Conservation (phyloP, 1,284 basidiomycete genomes). For the Heterobasidion annosum region DNA sequence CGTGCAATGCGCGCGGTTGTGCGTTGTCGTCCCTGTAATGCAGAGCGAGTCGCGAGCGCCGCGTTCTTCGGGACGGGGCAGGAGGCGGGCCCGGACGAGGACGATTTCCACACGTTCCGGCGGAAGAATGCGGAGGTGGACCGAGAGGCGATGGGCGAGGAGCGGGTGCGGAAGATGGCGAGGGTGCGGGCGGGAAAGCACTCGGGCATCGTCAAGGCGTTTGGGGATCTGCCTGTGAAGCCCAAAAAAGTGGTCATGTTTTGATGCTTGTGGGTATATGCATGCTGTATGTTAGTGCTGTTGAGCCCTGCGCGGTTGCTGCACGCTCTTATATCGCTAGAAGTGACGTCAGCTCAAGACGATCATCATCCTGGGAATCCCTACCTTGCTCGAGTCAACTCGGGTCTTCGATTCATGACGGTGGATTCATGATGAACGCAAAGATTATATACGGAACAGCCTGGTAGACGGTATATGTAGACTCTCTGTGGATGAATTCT, state of each 20-base stretch:
- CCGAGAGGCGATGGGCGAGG: slow-evolving; percentile 42
- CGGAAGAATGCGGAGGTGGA: slow-evolving; percentile 55
- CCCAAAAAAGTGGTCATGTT: slow-evolving; percentile 53
- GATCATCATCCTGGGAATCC: too few species aligned
- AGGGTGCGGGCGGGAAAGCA: slow-evolving; percentile 36
- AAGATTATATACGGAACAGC: slow-evolving; percentile 65
- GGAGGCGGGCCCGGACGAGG: slow-evolving; percentile 79
- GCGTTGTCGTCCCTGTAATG: too few species aligned
- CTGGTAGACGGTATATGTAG: slow-evolving; percentile 31
- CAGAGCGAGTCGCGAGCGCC: slow-evolving; percentile 14
- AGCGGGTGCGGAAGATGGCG: slow-evolving; percentile 30
- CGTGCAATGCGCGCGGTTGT: too few species aligned
- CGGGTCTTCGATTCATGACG: background rate
- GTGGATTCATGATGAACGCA: slow-evolving; percentile 8
- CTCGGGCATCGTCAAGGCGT: slow-evolving; percentile 34
- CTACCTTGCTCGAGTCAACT: too few species aligned
- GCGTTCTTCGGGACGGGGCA: slow-evolving; percentile 41
- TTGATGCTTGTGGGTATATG: slow-evolving; percentile 17
- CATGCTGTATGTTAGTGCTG: too few species aligned
- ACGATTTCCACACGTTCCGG: slow-evolving; percentile 82
- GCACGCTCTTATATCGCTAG: too few species aligned
- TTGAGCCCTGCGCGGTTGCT: too few species aligned
- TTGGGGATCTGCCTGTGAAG: slow-evolving; percentile 23
- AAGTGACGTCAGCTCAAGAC: too few species aligned
- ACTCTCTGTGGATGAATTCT: background rate